Percentiles rank a stretch among this genome's conserved stretches.
These are phyloP conservation scores for fission yeast (Schizosaccharomyces pombe) DNA, from an alignment of 805 yeast species.

Conservation along the genomic window DNA sequence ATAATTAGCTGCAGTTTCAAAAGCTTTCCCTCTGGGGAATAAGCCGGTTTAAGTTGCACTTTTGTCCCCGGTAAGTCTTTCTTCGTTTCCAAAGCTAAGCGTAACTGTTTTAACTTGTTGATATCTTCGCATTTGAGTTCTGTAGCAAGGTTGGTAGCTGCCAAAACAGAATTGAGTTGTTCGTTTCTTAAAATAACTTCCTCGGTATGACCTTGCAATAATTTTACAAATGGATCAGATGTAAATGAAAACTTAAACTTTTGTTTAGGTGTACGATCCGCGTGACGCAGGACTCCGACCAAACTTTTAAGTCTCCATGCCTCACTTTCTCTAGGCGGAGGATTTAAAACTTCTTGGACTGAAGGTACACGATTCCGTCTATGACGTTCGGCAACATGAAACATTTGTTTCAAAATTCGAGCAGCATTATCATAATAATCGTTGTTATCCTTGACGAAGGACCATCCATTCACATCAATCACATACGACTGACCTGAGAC, in stretches of 20 bases:
- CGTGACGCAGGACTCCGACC: constrained; percentile 82
- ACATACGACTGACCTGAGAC: constrained; percentile 76
- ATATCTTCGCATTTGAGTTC: constrained; percentile 55
- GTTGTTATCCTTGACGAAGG: constrained; percentile 81
- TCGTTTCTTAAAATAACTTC: constrained; percentile 86
- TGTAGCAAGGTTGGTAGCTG: constrained; percentile 54
- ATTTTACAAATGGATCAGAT: constrained; percentile 60
- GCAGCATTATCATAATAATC: constrained; percentile 72
- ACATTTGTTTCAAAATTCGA: constrained; percentile 47
- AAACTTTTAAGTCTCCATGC: constrained; percentile 93
- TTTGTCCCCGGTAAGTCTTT: constrained; percentile 86
- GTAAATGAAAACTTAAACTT: constrained; percentile 88
- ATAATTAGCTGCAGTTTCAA: constrained; percentile 88
- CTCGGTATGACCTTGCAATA: constrained; percentile 81
- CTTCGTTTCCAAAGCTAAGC: constrained; percentile 70
- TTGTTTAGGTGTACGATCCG: constrained; percentile 96
- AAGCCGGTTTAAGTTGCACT: constrained; percentile 77
- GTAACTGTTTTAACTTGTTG: constrained; percentile 49
- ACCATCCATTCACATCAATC: constrained; percentile 93
- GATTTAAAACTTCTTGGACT: constrained; percentile 17
- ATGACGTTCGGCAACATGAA: constrained; percentile 20
- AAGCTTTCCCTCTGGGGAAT: constrained; percentile 38
- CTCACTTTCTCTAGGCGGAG: constrained; percentile 39
- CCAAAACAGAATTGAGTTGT: constrained; percentile 64
- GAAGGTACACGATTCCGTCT: constrained; percentile 19